phyloP scores from a whole-genome alignment of 2,329 filamentous ascomycete species.

The Calonectria pauciramosa region DNA sequence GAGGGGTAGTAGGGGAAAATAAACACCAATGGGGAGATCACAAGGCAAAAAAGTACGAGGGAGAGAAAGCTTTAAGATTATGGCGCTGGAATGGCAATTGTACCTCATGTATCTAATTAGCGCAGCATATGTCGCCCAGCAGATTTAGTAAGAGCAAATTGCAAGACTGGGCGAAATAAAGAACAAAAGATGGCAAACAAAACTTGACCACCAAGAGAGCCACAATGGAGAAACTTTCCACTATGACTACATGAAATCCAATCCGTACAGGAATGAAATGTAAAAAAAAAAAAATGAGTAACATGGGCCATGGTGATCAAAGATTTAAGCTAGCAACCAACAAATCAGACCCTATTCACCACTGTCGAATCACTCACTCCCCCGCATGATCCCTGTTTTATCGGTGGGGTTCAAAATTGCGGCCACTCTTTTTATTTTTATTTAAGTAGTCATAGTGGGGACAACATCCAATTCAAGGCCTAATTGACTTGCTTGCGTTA shows the following conservation, averaged over 20 bases:
- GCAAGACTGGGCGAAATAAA: not conserved
- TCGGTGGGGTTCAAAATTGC: not conserved
- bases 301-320: not conserved
- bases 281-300: too few relatives aligned
- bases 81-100: not conserved
- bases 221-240: not conserved
- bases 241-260: too few relatives aligned
- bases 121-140: not conserved
- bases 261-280: not conserved
- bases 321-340: not conserved
- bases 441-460: not conserved
- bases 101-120: not conserved
- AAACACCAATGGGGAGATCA: not conserved
- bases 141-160: not conserved
- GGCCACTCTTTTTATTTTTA: not conserved
- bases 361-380: not conserved
- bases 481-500: not conserved
- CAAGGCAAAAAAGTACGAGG: not conserved
- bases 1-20: not conserved
- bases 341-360: not conserved
- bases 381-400: not conserved
- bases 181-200: not conserved
- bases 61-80: not conserved
- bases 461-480: too few relatives aligned
- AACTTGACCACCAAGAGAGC: not conserved